phyloP scores from a whole-genome alignment of 1,284 basidiomycete genomes.

The Cystobasidium pallidum region DNA sequence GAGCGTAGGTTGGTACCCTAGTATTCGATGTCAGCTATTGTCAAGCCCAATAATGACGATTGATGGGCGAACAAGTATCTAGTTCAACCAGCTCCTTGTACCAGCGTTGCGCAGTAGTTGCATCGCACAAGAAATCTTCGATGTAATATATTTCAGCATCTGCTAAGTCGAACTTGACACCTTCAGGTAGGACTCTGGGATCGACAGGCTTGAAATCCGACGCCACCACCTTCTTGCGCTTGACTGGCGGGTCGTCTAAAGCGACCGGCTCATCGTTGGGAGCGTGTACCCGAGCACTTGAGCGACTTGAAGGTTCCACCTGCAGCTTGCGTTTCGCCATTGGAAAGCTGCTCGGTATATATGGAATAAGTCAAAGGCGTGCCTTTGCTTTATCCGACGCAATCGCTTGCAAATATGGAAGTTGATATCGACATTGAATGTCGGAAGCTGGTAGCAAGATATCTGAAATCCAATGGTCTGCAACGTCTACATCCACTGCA shows the following conservation, averaged over 20 bases:
- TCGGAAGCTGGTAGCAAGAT: conserved; percentile 26
- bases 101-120: conserved; percentile 57
- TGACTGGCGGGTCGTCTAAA: background rate
- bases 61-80: conserved; percentile 57
- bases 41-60: background rate
- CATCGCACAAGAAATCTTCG: conserved; percentile 54
- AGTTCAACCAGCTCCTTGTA: conserved; percentile 57
- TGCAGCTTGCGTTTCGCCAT: conserved; percentile 13
- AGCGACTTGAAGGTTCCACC: background rate
- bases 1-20: conserved; percentile 62
- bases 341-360: no score
- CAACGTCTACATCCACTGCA: background rate
- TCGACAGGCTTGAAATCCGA: conserved; percentile 39
- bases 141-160: conserved; percentile 50
- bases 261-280: background rate
- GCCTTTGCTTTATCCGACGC: background rate
- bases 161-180: conserved; percentile 39
- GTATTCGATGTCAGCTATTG: background rate
- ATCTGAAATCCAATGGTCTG: conserved; percentile 25
- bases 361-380: no score
- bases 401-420: conserved; percentile 1
- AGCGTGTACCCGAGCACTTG: background rate
- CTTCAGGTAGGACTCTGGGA: conserved; percentile 14
- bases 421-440: conserved; percentile 14
- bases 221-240: conserved; percentile 34